Evolutionary conservation across 768 basidiomycete species (phyloP), one percentile per base, ranked within the genome.

Genomic region (Infundibulicybe gibba): DNA sequence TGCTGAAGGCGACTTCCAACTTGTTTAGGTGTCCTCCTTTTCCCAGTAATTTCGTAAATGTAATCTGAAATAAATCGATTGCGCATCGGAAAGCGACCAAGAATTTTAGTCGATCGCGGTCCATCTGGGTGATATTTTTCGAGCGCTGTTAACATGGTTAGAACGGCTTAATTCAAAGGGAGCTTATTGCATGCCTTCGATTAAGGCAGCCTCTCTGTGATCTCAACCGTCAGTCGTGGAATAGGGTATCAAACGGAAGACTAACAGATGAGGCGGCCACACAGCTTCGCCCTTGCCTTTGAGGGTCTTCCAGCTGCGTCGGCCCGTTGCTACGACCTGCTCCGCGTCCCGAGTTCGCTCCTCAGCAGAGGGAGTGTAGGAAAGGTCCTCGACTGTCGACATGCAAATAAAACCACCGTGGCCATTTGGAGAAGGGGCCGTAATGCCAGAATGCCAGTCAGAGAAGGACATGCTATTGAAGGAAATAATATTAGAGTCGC

Each of bases 51-150:
- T 11, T 65, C 64, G 60, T 68, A 67, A 54, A 83, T 80, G 55
- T 79, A 74, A 49, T 81, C 75, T 40, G 81, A 77, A 53, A 83
- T 76, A 64, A 80, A 83, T 38, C 76, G 71, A 65, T 83, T 83
- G 44, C 80, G 73, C 63, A 76, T 73, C 19, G 80, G 80, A 58
- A 75, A 80, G 41, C 80, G 70, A n/a, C 73, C 77, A 2, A 78
- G 65, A 32, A 70, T 68, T 44, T 71, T 65, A 43, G 71, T 71
- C 40, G 77, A 72, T 53, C 74, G 70, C 51, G 71, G 71, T 50
- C 71, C 70, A 42, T 73, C 67, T 31, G 74, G 76, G 44, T 70
- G 65, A 57, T 81, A 81, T 41, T 65, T 72, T 58, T 68, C 70
- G 49, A 72, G 69, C 9, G 70, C 80, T 83, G 43, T 32, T 30